Evolutionary conservation across 73 alveolate species (phyloP).

Genomic region (Breviolum minutum): DNA sequence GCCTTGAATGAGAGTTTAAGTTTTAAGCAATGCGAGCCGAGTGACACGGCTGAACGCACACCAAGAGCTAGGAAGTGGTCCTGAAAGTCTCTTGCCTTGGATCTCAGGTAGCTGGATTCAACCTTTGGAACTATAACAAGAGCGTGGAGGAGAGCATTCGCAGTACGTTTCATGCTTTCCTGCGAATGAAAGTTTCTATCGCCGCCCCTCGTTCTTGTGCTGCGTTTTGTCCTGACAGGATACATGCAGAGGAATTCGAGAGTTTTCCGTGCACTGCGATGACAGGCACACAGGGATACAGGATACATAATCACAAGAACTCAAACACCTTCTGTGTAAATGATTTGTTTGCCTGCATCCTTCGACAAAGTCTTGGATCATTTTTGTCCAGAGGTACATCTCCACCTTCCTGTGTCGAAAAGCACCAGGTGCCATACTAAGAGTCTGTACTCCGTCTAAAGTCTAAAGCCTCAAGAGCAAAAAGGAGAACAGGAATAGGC

Average conservation of each 20-base stretch:
- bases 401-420: constrained; percentile 87
- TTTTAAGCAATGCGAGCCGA: too few species aligned
- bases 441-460: not conserved
- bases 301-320: not conserved
- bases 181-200: not conserved
- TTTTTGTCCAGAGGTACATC: constrained; percentile 38
- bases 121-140: constrained; percentile 90
- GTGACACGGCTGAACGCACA: too few species aligned
- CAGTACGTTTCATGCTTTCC: not conserved
- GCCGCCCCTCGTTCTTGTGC: not conserved
- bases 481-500: not conserved
- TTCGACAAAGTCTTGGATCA: not conserved
- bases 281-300: constrained; percentile 29
- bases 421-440: constrained; percentile 37
- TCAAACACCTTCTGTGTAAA: too few species aligned
- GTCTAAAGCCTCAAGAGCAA: too few species aligned
- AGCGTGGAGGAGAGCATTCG: constrained; percentile 8
- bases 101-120: constrained; percentile 75
- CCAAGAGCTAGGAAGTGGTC: not conserved
- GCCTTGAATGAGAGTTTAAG: not conserved
- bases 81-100: not conserved
- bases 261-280: constrained; percentile 69
- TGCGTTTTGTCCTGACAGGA: not conserved
- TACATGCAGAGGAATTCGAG: constrained; percentile 84
- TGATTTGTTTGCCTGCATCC: too few species aligned